These are phyloP conservation scores for Coemansia furcata DNA, from an alignment of 192 early-diverging fungal species.

Conservation along the genomic window DNA sequence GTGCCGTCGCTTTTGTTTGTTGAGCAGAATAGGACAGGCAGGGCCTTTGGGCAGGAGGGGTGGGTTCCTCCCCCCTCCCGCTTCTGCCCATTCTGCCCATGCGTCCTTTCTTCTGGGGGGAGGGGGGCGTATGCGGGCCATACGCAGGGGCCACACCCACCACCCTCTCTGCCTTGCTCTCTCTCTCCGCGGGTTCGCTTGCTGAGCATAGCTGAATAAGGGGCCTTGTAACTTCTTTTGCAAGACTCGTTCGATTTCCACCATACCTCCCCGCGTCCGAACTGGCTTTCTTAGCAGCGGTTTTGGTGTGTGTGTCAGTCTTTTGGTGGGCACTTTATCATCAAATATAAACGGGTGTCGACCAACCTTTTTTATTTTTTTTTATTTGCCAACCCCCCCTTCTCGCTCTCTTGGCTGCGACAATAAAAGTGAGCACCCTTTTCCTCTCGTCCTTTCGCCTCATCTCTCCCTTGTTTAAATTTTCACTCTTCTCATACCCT, in stretches of 20 bases:
- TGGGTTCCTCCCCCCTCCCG: background rate
- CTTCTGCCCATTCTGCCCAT: background rate
- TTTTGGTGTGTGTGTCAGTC: background rate
- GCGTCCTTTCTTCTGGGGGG: background rate
- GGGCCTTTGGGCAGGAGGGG: background rate
- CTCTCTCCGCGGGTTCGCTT: background rate
- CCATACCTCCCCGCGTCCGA: background rate
- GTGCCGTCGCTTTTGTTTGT: slow-evolving; percentile 1
- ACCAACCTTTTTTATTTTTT: slow-evolving; percentile 2
- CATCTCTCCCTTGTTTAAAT: slow-evolving; percentile 6
- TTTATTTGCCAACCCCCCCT: background rate
- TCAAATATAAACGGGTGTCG: slow-evolving; percentile 4
- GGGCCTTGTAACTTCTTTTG: slow-evolving; percentile 4
- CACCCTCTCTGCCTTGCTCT: background rate
- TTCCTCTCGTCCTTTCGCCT: slow-evolving; percentile 1
- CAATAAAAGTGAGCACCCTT: slow-evolving; percentile 6
- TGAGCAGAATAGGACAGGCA: background rate
- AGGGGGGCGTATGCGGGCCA: background rate
- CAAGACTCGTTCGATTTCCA: slow-evolving; percentile 5
- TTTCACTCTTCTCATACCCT: slow-evolving; percentile 3
- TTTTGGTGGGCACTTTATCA: background rate
- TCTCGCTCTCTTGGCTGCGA: background rate
- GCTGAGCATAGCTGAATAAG: background rate
- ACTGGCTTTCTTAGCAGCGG: background rate
- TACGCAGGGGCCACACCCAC: slow-evolving; percentile 1